Evolutionary conservation across 495 filamentous ascomycete genomes (phyloP).

Genomic region (Letharia columbiana): DNA sequence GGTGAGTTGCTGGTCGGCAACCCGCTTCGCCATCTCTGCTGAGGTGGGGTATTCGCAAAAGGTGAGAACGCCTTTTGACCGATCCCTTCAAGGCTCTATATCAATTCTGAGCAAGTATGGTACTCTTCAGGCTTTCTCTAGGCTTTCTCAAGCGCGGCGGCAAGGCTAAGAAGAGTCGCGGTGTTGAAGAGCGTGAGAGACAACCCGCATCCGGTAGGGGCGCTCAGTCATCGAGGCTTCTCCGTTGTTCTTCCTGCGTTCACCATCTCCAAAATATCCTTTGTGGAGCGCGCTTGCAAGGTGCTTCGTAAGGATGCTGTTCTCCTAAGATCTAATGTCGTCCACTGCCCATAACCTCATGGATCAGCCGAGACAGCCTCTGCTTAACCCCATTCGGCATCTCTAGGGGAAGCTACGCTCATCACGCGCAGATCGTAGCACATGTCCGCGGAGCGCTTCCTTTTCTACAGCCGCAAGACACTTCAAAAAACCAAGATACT

Average conservation of each 20-base stretch:
- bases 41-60: neutral
- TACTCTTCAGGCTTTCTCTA: neutral
- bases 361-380: conserved; percentile 11
- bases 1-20: conserved; percentile 16
- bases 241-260: neutral
- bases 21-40: conserved; percentile 18
- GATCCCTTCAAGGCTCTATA: neutral
- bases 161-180: neutral
- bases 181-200: neutral
- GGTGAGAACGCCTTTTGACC: neutral
- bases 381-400: conserved; percentile 12
- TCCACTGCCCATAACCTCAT: conserved; percentile 11
- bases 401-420: conserved; percentile 5
- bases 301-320: neutral
- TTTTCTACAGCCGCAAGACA: neutral
- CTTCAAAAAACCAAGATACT: neutral
- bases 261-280: conserved; percentile 3
- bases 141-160: conserved; percentile 2
- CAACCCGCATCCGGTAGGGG: conserved; percentile 7
- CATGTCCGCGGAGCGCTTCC: neutral
- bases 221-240: conserved; percentile 12
- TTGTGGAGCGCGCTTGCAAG: neutral
- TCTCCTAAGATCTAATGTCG: conserved; percentile 1
- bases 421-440: conserved; percentile 5
- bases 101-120: neutral